Evolutionary conservation across 208 protist genomes (phyloP).

Genomic region (Endotrypanum monterogeii): DNA sequence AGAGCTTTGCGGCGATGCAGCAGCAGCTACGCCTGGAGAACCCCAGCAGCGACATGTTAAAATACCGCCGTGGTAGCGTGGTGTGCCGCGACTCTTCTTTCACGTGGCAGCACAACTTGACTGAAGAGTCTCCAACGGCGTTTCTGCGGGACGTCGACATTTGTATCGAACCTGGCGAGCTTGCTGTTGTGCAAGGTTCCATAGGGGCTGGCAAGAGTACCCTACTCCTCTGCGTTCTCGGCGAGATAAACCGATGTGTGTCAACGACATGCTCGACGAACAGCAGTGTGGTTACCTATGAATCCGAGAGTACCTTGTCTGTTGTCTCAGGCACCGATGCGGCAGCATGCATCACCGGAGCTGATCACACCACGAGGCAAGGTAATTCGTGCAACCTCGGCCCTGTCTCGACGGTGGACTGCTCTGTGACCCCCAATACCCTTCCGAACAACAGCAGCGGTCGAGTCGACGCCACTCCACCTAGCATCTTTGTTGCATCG

Average conservation of each 20-base stretch:
- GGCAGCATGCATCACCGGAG: not conserved
- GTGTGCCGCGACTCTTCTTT: constrained; percentile 68
- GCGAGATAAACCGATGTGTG: constrained; percentile 69
- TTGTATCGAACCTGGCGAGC: constrained; percentile 59
- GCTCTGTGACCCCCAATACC: not conserved
- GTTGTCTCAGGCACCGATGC: constrained; percentile 32
- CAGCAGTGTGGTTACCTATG: constrained; percentile 25
- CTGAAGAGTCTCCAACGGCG: constrained; percentile 33
- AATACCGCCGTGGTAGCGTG: constrained; percentile 58
- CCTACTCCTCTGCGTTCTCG: constrained; percentile 74
- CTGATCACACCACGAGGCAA: not conserved
- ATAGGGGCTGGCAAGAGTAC: constrained; percentile 81
- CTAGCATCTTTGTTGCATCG: constrained; percentile 24
- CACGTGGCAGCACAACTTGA: constrained; percentile 74
- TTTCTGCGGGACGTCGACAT: constrained; percentile 63
- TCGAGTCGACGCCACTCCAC: not conserved
- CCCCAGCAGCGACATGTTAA: constrained; percentile 21
- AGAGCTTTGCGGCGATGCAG: constrained; percentile 31
- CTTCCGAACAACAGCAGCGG: not conserved
- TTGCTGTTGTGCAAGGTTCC: constrained; percentile 79
- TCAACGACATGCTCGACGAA: constrained; percentile 6
- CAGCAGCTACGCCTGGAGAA: constrained; percentile 30
- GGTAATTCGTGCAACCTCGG: not conserved
- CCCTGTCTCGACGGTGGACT: not conserved
- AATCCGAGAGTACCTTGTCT: constrained; percentile 31